Base-by-base conservation (phyloP, 2,329 filamentous ascomycete genomes). In the Cladosporium austrohemisphaericum region DNA sequence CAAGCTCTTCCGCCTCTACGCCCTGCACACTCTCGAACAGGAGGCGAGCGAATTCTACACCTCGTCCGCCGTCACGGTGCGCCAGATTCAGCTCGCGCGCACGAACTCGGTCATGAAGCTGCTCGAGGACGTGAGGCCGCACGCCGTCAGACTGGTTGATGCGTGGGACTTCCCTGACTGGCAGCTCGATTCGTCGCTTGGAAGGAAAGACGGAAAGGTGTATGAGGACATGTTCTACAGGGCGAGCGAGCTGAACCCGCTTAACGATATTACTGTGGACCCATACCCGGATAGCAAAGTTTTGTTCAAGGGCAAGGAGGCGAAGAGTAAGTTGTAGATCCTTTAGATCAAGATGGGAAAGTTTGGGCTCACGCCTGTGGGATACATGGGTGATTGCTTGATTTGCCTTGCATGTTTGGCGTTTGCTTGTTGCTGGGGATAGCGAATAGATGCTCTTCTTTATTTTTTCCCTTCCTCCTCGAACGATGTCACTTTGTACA, bases 141-240 rank as follows among this genome's bases (percentile, higher is more conserved):
- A 90, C 62, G 84, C 86, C 1, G 76, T 90, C 11, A 68, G 79
- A 9, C 70, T 90, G 9, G 85, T 88, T 0, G 86, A 90, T 60
- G 73, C 83, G 0, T 90, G 86, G 86, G 79, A 80, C 52, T 87
- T 90, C 68, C 81, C 85, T 1, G 86, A 90, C 63, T 90, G 84
- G 84, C 83, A 87, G 59, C 76, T 90, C 2, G 85, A 90, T 63
- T 84, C 79, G 58, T 81, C 79, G 51, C 66, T 90, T 31, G 86
- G 86, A 1, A 74, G 85, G 1, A 79, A 78, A 35, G 86, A 90
- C 53, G 86, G 86, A 16, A 83, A 85, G 59, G 86, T 89, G 1
- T 90, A 90, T 58, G 83, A 87, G 65, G 86, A 89, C 59, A 75
- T 90, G 72, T 90, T 89, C 69, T 73, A 82, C 60, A 72, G 86